Percentiles rank a stretch among this genome's conserved stretches.
Conservation (phyloP, 805 yeast genomes). For the Danielozyma ontarioensis region DNA sequence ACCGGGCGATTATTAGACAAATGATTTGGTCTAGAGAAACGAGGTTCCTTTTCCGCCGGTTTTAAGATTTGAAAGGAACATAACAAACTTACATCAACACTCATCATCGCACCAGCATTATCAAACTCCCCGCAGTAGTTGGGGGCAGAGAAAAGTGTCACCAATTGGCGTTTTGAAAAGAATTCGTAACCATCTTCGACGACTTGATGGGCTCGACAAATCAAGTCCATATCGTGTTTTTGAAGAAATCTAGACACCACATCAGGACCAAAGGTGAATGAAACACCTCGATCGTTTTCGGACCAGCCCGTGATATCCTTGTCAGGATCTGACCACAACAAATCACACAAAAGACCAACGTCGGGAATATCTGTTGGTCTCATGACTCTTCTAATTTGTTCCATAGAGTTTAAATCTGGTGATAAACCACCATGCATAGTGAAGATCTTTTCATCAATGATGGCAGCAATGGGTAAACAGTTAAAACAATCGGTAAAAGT, state of each 20-base stretch:
- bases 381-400: conserved; percentile 97
- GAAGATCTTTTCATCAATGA: conserved; percentile 94
- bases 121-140: conserved; percentile 99
- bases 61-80: conserved; percentile 96
- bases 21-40: conserved; percentile 43
- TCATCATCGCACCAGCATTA: conserved; percentile 99
- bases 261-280: conserved; percentile 99
- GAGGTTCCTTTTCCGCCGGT: conserved; percentile 95
- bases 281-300: conserved; percentile 98
- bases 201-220: conserved; percentile 98
- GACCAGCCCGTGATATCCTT: conserved; percentile 98
- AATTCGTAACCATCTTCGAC: conserved; percentile 99
- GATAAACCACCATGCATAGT: conserved; percentile 99
- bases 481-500: conserved; percentile 98
- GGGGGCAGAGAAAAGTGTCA: conserved; percentile 93
- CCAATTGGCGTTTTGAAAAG: conserved; percentile 92
- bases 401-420: conserved; percentile 97
- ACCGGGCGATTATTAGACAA: conserved; percentile 45
- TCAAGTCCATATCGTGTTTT: conserved; percentile 96
- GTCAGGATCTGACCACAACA: conserved; percentile 98
- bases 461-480: conserved; percentile 97
- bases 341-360: conserved; percentile 92
- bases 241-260: conserved; percentile 94
- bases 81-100: conserved; percentile 91
- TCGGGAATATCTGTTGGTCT: conserved; percentile 99